These are phyloP conservation scores for Colletotrichum sublineola DNA, from an alignment of 2,329 filamentous ascomycete genomes.

Conservation along the genomic window DNA sequence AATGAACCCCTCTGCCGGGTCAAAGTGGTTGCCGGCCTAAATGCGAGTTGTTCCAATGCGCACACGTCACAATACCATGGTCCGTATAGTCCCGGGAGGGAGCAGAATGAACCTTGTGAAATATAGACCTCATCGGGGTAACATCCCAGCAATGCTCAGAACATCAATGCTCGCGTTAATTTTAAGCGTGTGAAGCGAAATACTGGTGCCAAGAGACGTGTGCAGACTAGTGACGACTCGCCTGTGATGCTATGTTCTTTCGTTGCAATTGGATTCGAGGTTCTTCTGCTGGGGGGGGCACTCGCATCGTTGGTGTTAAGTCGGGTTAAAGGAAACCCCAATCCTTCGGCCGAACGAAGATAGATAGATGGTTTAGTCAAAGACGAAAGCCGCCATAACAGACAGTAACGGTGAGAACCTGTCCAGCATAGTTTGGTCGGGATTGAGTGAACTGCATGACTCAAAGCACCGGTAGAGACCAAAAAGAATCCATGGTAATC, in stretches of 20 bases:
- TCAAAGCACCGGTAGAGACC: not conserved
- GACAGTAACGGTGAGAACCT: too few relatives aligned
- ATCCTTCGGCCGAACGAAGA: not conserved
- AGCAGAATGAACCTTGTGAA: not conserved
- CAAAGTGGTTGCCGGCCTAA: not conserved
- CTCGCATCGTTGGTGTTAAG: not conserved
- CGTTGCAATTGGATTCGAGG: not conserved
- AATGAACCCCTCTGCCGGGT: not conserved
- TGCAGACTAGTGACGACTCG: not conserved
- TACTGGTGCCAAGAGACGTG: not conserved
- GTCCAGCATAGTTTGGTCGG: not conserved
- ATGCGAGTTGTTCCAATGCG: not conserved
- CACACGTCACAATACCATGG: not conserved
- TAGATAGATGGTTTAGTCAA: too few relatives aligned
- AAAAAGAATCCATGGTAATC: not conserved
- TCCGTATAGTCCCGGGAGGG: not conserved
- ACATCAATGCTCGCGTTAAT: not conserved
- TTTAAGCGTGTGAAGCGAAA: not conserved
- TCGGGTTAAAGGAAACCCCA: not conserved
- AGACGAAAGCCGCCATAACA: not conserved
- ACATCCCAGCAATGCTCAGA: not conserved
- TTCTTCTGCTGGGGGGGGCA: not conserved
- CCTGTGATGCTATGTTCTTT: not conserved
- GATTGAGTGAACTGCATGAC: not conserved
- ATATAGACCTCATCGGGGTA: not conserved